phyloP scores from a whole-genome alignment of 2,329 filamentous ascomycete species.

The Macrophomina pseudophaseolina region DNA sequence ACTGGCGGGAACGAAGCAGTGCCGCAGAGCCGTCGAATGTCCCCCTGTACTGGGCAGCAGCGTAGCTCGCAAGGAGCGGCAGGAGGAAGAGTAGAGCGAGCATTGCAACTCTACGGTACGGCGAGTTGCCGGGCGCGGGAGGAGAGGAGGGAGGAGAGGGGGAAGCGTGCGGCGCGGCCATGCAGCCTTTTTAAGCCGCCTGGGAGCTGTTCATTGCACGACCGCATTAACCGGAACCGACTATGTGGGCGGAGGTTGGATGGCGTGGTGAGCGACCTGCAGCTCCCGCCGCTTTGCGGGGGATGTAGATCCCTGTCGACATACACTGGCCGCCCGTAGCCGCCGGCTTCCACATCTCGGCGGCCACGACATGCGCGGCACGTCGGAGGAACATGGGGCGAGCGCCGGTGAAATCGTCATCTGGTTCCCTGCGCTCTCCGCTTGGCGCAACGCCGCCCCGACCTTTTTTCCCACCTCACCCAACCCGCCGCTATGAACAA shows the following conservation, averaged over 20 bases:
- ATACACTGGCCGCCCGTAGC: not conserved
- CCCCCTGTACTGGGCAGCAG: constrained; percentile 22
- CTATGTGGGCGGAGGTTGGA: constrained; percentile 5
- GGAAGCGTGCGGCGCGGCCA: not conserved
- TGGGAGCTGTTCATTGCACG: not conserved
- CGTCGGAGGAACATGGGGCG: not conserved
- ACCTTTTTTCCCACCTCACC: not conserved
- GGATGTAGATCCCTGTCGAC: not conserved
- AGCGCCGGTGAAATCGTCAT: not conserved
- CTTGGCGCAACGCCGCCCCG: not conserved
- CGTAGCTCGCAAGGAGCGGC: constrained; percentile 22
- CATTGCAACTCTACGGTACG: constrained; percentile 5
- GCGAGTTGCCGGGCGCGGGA: not conserved
- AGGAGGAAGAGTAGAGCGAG: constrained; percentile 10
- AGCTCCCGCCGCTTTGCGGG: constrained; percentile 14
- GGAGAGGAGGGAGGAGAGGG: not conserved
- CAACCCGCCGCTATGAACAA: constrained; percentile 78
- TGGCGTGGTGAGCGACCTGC: constrained; percentile 3
- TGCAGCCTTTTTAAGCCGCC: constrained; percentile 10
- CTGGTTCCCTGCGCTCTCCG: not conserved
- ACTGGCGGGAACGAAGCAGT: constrained; percentile 13
- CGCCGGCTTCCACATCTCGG: not conserved
- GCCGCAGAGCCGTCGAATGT: constrained; percentile 10
- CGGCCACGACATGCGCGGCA: not conserved
- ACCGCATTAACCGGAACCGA: constrained; percentile 4